Conservation (phyloP, 306 rosid species). For the Sicyos edulis region DNA sequence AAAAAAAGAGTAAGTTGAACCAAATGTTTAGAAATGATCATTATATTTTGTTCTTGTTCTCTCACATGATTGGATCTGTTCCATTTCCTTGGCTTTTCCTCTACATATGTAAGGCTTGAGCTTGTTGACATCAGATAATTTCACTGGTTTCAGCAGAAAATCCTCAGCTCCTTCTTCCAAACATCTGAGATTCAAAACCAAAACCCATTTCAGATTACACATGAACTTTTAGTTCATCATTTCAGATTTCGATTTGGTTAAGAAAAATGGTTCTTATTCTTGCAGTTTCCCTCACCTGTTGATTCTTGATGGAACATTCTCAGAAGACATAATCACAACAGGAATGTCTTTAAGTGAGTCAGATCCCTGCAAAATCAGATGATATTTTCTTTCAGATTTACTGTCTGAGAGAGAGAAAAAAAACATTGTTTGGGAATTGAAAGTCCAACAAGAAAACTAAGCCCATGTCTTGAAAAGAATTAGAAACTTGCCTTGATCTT, state of each 20-base stretch:
- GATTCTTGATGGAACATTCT: constrained; percentile 77
- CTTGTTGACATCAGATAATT: constrained; percentile 62
- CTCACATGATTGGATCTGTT: constrained; percentile 32
- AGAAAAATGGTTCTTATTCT: not conserved
- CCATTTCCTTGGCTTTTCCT: constrained; percentile 39
- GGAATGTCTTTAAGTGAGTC: constrained; percentile 74
- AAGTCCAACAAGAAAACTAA: not conserved
- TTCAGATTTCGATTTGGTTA: not conserved
- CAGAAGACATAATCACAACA: constrained; percentile 91
- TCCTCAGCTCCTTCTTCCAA: constrained; percentile 88
- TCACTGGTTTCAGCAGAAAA: constrained; percentile 74
- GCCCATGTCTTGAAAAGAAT: not conserved
- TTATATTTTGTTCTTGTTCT: constrained; percentile 36
- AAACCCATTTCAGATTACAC: constrained; percentile 24
- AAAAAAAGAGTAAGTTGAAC: not conserved
- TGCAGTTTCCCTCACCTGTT: constrained; percentile 44
- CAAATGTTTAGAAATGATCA: not conserved
- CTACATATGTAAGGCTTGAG: constrained; percentile 67
- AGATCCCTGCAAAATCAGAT: constrained; percentile 52
- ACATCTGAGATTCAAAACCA: constrained; percentile 45
- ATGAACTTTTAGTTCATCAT: not conserved
- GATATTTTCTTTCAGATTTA: not conserved
- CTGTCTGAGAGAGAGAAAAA: not conserved
- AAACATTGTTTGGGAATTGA: not conserved
- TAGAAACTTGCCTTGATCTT: constrained; percentile 56